A percentile compares a stretch with the other conserved stretches of the same genome.
phyloP scores from a whole-genome alignment of 2,329 filamentous ascomycete genomes.

The Ascochyta viciae-villosae region DNA sequence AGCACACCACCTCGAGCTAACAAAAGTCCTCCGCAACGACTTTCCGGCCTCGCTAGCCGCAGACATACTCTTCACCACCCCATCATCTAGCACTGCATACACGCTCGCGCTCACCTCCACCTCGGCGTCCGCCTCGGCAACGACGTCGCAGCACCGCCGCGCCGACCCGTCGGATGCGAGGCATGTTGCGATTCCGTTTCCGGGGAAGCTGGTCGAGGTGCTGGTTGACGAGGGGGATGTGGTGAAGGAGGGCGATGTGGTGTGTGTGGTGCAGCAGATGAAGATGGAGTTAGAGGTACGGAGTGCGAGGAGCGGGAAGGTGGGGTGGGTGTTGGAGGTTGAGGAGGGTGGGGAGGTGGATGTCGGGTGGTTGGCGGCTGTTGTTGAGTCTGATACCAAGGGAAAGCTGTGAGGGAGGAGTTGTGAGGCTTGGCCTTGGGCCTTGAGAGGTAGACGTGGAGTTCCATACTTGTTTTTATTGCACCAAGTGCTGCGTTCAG shows the following conservation, averaged over 20 bases:
- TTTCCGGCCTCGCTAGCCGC: conserved; percentile 64
- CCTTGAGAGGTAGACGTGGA: no score
- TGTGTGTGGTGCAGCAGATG: conserved; percentile 70
- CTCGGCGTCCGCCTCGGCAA: conserved; percentile 51
- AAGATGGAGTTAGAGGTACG: conserved; percentile 74
- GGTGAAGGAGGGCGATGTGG: conserved; percentile 60
- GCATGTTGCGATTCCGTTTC: conserved; percentile 64
- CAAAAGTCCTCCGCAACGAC: conserved; percentile 64
- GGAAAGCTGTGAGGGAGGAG: no score
- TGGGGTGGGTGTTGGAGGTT: conserved; percentile 61
- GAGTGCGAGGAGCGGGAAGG: conserved; percentile 55
- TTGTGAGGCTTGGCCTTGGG: no score
- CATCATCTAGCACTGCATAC: conserved; percentile 52
- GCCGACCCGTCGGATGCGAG: conserved; percentile 58
- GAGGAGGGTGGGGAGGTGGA: conserved; percentile 64
- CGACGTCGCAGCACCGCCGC: conserved; percentile 53
- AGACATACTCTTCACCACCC: conserved; percentile 59
- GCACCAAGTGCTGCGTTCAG: no score
- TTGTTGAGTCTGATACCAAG: conserved; percentile 48
- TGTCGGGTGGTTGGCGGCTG: conserved; percentile 61
- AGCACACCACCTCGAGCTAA: conserved; percentile 62
- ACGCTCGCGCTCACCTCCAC: conserved; percentile 56
- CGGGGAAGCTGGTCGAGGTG: conserved; percentile 66
- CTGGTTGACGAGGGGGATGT: conserved; percentile 63
- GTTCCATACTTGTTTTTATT: no score